A percentile compares a stretch with the other conserved stretches of the same genome.
Evolutionary conservation across 2,329 filamentous ascomycete species (phyloP).

Genomic region (Aspergillus felis): DNA sequence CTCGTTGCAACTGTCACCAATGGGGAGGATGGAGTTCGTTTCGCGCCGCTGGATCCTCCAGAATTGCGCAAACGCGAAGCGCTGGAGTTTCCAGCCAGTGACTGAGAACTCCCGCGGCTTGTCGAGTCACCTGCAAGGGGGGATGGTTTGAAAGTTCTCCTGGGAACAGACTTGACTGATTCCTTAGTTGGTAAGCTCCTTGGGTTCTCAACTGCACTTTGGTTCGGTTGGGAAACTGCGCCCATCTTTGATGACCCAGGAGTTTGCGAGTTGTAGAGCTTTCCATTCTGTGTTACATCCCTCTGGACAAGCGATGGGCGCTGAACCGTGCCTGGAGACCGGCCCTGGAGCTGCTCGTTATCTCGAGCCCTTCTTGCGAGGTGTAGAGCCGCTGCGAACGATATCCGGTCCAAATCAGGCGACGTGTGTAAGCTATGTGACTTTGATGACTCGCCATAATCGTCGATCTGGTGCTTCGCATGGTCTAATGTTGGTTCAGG

Average conservation of each 20-base stretch:
- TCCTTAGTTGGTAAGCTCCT: neutral
- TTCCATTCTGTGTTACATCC: slow-evolving; percentile 1
- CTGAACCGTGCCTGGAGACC: neutral
- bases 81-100: neutral
- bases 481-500: neutral
- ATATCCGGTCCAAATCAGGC: slow-evolving; percentile 21
- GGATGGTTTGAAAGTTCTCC: neutral
- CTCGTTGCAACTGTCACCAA: neutral
- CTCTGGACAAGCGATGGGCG: neutral
- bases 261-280: neutral
- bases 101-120: neutral
- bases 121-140: neutral
- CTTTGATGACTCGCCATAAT: neutral
- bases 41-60: neutral
- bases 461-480: neutral
- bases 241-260: neutral
- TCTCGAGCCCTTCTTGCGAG: slow-evolving; percentile 13
- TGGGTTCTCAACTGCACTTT: neutral
- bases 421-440: slow-evolving; percentile 1
- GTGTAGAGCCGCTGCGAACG: slow-evolving; percentile 23
- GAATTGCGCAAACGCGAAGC: neutral
- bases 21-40: neutral
- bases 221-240: neutral
- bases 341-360: neutral
- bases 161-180: neutral